Base-by-base conservation (phyloP, 768 basidiomycete species). In the Tulasnella sp. region DNA sequence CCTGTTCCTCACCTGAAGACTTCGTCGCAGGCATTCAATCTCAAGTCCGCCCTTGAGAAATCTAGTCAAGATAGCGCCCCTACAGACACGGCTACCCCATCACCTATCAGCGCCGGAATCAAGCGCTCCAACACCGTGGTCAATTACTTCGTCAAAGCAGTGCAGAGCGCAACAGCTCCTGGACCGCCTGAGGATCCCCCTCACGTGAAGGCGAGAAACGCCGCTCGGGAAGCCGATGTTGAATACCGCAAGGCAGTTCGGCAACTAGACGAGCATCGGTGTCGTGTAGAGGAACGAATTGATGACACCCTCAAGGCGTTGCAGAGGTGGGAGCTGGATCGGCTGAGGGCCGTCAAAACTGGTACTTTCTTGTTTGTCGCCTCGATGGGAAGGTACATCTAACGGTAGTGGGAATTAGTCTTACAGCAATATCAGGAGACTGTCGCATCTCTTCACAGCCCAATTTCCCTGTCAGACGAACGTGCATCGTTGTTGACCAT, bases 401-500 rank as follows among this genome's bases (percentile, higher is more conserved):
- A 21, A 71, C 34, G 8, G 27, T 31, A 73, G 58, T 75, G 21
- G 75, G 44, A 19, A 2, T 18, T 18, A 93, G 95, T 94, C 5
- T 87, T 98, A 31, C 88, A 93, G 56, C 94, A 97, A 84, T 98
- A 94, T 83, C 94, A 97, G 81, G 93, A 91, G 58, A 94, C 93
- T 12, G 84, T 97, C 56, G 86, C 89, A 21, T 92, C 91, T 82
- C 85, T 97, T 19, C 93, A 93, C 16, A 90, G 91, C 83, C 87
- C 90, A 9, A 86, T 94, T 71, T 89, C 90, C 34, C 87, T 89
- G 0, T 89, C 92, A 2, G 84, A 91, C 40, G 92, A 93, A 82
- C 90, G 91, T 44, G 93, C 93, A 1, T 88, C 89, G 0, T 92
- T 93, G 1, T 88, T 96, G 73, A 89, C 97, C 81, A 90, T 94